Evolutionary conservation across 192 early-diverging fungal species (phyloP), one percentile per base, ranked within the genome.

Genomic region (Linderina pennispora): DNA sequence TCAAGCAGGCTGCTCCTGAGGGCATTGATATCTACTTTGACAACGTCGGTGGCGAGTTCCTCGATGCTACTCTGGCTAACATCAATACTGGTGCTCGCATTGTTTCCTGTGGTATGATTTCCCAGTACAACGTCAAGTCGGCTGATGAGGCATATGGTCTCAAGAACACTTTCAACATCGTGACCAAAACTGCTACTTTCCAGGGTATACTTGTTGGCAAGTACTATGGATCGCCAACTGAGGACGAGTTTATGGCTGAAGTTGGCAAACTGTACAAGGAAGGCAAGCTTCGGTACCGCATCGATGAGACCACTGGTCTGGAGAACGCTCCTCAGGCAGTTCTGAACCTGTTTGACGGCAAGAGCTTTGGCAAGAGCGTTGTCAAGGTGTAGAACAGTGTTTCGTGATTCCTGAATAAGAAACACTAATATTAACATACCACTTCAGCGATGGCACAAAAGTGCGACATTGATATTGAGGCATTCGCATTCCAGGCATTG

Each of bases 1-100:
- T 90, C 7, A 53, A 43, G 23, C 52, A 80, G 58, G 41, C 63
- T 7, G 76, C 75, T 35, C 86, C 88, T 19, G 63, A 82, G 3
- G 86, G 88, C 24, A 79, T 90, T 46, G 89, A 90, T 43, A 77
- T 90, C 21, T 88, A 89, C 51, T 87, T 77, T 47, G 28, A 31
- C 28, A 31, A 31, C 28, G 28, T 31, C 11, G 28, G 28, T 11
- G 28, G 28, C 28, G 28, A 84, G 61, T 77, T 65, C 46, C 63
- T 90, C 9, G 85, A 89, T n/a, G 66, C 73, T 23, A 81, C 66
- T 7, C 48, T 91, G 19, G 55, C 56, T 10, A 53, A 74, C 34
- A 71, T 82, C 57, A 88, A 88, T 51, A 34, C 24, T 3, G 54
- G 74, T 50, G 88, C 78, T 3, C 79, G 91, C 32, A 76, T 94